Evolutionary conservation across 345 rosid species (phyloP), one percentile per base, ranked within the genome.

Genomic region (Brassica carinata): DNA sequence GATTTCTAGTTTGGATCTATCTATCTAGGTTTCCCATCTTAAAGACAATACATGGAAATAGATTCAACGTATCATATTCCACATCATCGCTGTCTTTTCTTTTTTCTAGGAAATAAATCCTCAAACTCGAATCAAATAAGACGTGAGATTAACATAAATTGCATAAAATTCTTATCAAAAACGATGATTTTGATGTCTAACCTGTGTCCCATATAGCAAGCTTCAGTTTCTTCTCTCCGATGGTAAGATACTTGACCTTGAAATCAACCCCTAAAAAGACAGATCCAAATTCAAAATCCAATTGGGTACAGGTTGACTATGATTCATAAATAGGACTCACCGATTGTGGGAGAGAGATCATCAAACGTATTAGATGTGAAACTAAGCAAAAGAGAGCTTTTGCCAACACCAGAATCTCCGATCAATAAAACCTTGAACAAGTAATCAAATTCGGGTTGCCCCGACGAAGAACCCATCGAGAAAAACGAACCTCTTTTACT

Each of bases 151-250:
- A 5, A 43, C 68, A 77, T 18, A 43, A 55, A 69, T 26, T 69
- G 11, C 68, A 69, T 40, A 13, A 40, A 10, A 40, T 40, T 40
- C 48, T 40, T 40, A 13, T 10, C 48, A 23, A 55, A 17, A 17
- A 57, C 62, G 11, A 18, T 58, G 63, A 58, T 17, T 58, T 3
- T 57, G 62, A 57, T 57, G 10, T 57, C 27, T 18, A 57, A 58
- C 63, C 63, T 58, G 63, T 93, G 70, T 95, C 98, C 98, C 99
- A 95, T 79, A 95, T 95, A 5, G 97, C 99, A 79, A 95, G 98
- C 87, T 95, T 95, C 83, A 93, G 74, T 83, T 86, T 95, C 79
- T 91, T 95, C 31, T 93, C 99, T 7, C 94, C 97, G 71, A 87
- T 69, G 11, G 84, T 87, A 34, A 95, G 88, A 79, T 89, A 86